Evolutionary conservation across 768 basidiomycete species (phyloP).

Genomic region (Ephemerocybe angulata): DNA sequence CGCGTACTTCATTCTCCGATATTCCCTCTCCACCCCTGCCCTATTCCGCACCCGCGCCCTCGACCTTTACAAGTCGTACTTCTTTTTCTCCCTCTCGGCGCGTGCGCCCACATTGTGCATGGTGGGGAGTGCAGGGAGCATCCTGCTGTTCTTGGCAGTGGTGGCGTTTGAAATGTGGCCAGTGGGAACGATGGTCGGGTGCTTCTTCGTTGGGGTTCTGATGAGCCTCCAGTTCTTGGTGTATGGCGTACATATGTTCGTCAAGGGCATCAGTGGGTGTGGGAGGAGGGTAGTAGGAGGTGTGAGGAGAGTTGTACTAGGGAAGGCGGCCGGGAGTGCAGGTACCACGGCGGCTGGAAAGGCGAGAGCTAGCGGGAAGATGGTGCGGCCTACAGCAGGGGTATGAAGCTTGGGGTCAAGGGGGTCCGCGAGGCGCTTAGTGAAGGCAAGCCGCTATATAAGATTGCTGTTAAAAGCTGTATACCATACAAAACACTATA

Average conservation of each 20-base stretch:
- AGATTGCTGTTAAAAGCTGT: too few relatives aligned
- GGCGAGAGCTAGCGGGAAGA: too few relatives aligned
- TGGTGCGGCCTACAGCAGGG: too few relatives aligned
- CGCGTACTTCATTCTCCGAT: conserved; percentile 64
- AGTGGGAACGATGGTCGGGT: conserved; percentile 54
- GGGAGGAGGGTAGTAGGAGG: conserved; percentile 9
- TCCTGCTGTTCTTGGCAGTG: conserved; percentile 57
- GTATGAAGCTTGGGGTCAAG: too few relatives aligned
- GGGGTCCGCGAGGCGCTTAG: too few relatives aligned
- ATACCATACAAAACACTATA: too few relatives aligned
- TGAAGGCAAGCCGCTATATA: too few relatives aligned
- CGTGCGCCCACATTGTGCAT: conserved; percentile 62
- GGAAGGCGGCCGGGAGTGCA: not conserved
- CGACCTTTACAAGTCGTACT: conserved; percentile 57
- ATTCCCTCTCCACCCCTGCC: conserved; percentile 31
- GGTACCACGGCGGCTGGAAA: too few relatives aligned
- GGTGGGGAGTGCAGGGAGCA: conserved; percentile 50
- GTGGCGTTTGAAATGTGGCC: conserved; percentile 68
- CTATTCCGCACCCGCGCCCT: conserved; percentile 39
- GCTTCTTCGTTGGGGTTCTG: conserved; percentile 52
- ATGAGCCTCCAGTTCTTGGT: conserved; percentile 66
- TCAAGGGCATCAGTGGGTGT: conserved; percentile 21
- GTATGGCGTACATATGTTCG: conserved; percentile 43
- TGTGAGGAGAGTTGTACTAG: not conserved
- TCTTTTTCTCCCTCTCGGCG: conserved; percentile 68